These are phyloP conservation scores for Yamadazyma atmosphaerica DNA, from an alignment of 1,139 yeast genomes.

Conservation along the genomic window DNA sequence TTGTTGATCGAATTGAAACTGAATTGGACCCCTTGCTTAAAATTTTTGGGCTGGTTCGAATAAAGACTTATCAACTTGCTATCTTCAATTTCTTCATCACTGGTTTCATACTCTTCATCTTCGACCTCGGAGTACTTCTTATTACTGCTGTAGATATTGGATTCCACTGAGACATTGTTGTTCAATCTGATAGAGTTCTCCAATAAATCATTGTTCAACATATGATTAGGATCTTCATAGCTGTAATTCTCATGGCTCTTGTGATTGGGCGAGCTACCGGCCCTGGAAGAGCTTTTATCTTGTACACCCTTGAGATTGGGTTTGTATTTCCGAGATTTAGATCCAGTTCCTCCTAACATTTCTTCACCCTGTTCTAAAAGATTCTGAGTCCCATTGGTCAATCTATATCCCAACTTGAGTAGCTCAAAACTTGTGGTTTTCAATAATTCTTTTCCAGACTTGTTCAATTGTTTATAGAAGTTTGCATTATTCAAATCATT, in stretches of 20 bases:
- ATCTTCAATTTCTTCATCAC: conserved; percentile 33
- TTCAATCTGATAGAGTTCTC: conserved; percentile 16
- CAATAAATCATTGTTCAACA: conserved; percentile 12
- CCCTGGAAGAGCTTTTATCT: background rate
- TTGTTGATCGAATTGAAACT: conserved; percentile 75
- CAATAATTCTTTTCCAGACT: conserved; percentile 77
- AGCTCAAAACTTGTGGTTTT: conserved; percentile 80
- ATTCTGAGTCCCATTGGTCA: conserved; percentile 88
- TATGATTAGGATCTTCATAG: no score
- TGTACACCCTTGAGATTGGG: conserved; percentile 3
- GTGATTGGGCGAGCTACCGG: conserved; percentile 2
- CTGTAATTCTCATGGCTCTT: no score
- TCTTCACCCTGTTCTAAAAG: conserved; percentile 80
- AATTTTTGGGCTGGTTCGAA: conserved; percentile 77
- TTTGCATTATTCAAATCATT: conserved; percentile 52
- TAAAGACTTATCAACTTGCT: conserved; percentile 68
- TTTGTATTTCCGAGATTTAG: conserved; percentile 33
- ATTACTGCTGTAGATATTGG: conserved; percentile 12
- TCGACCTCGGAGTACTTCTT: conserved; percentile 15
- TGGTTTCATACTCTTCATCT: conserved; percentile 20
- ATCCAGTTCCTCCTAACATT: conserved; percentile 67
- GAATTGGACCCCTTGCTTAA: conserved; percentile 67
- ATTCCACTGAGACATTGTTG: conserved; percentile 7
- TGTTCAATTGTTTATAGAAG: conserved; percentile 66
- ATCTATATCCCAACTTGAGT: conserved; percentile 76